phyloP scores from a whole-genome alignment of 345 rosid species.

The Salix dunnii region DNA sequence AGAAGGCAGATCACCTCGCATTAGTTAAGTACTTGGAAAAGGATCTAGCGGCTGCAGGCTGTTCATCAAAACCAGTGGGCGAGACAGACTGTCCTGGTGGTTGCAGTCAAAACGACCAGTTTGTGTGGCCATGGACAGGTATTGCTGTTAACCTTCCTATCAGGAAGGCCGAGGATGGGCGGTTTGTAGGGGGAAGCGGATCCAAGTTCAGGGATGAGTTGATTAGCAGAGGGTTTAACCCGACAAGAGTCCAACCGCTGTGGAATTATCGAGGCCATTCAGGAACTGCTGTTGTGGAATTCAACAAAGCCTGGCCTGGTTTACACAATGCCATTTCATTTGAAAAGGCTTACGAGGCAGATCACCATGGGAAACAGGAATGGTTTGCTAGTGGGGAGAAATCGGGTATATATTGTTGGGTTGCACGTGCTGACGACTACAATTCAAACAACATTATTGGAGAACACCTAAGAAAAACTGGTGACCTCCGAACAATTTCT shows the following conservation, averaged over 20 bases:
- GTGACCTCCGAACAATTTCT: constrained; percentile 73
- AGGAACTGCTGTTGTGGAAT: constrained; percentile 80
- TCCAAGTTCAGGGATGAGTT: constrained; percentile 76
- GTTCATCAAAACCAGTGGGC: constrained; percentile 25
- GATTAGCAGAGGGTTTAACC: constrained; percentile 73
- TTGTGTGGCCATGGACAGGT: constrained; percentile 88
- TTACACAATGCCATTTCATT: constrained; percentile 84
- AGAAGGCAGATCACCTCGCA: constrained; percentile 83
- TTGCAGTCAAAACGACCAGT: constrained; percentile 60
- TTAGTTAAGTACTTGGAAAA: constrained; percentile 64
- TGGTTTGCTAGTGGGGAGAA: constrained; percentile 50
- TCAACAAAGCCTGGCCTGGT: constrained; percentile 88
- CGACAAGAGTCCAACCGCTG: constrained; percentile 71
- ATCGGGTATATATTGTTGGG: constrained; percentile 80
- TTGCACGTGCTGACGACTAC: constrained; percentile 85
- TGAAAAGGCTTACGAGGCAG: constrained; percentile 79
- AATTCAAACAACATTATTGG: constrained; percentile 58
- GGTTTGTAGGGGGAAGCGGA: constrained; percentile 77
- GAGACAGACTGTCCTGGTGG: constrained; percentile 29
- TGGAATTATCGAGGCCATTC: constrained; percentile 91
- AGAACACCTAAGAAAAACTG: constrained; percentile 65
- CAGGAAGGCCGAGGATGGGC: constrained; percentile 51
- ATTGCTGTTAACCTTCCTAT: constrained; percentile 83
- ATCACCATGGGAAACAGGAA: constrained; percentile 70
- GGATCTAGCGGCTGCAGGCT: constrained; percentile 32